phyloP scores from a whole-genome alignment of 805 yeast species.

The Nakazawaea ishiwadae region DNA sequence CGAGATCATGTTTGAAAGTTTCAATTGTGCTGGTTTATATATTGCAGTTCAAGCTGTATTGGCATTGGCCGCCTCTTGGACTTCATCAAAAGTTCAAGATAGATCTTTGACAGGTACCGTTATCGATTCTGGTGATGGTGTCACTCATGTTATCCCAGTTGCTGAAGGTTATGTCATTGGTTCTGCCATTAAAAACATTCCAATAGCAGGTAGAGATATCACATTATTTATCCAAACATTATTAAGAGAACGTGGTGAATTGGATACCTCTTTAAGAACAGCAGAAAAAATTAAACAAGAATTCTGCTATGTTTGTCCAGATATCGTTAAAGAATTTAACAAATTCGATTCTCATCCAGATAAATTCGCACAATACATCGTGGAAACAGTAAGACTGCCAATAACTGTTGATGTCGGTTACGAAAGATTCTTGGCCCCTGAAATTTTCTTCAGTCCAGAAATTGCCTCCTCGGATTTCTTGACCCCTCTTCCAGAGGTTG shows the following conservation, averaged over 20 bases:
- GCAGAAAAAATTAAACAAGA: conserved; percentile 97
- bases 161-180: conserved; percentile 99
- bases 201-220: conserved; percentile 98
- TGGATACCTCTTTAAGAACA: conserved; percentile 87
- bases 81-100: conserved; percentile 90
- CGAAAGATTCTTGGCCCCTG: conserved; percentile 98
- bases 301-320: conserved; percentile 96
- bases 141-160: conserved; percentile 97
- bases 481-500: conserved; percentile 94
- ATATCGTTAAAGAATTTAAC: conserved; percentile 92
- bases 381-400: conserved; percentile 53
- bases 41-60: conserved; percentile 98
- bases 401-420: conserved; percentile 86
- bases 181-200: conserved; percentile 93
- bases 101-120: conserved; percentile 97
- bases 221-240: conserved; percentile 89
- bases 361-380: conserved; percentile 88
- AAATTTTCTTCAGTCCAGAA: conserved; percentile 96
- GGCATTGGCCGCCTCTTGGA: conserved; percentile 99
- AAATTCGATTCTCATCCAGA: conserved; percentile 93
- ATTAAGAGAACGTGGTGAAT: conserved; percentile 95
- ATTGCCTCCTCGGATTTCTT: conserved; percentile 92
- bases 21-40: conserved; percentile 97
- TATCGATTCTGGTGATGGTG: conserved; percentile 98
- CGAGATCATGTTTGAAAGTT: conserved; percentile 97